Evolutionary conservation across 768 basidiomycete species (phyloP).

Genomic region (Polyporus arcularius): DNA sequence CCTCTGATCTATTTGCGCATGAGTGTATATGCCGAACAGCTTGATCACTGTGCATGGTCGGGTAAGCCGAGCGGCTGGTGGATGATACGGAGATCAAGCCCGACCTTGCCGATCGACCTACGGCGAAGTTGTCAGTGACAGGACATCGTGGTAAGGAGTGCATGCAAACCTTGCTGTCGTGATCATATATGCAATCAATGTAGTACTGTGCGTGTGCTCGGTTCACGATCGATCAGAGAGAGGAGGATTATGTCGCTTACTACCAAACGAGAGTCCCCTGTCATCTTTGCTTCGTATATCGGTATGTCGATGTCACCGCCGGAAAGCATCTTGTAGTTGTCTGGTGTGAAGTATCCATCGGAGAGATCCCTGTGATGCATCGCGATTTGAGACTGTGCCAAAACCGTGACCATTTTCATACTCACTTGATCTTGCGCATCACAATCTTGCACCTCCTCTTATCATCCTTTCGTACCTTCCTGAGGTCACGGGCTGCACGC

Average conservation of each 20-base stretch:
- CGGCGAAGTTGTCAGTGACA: too few relatives aligned
- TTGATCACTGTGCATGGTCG: slow-evolving; percentile 37
- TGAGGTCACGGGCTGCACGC: slow-evolving; percentile 51
- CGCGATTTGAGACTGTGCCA: not conserved
- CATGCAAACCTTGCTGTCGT: too few relatives aligned
- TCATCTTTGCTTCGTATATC: slow-evolving; percentile 70
- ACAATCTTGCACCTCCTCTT: slow-evolving; percentile 49
- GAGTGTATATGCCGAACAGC: slow-evolving; percentile 51
- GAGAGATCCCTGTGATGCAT: slow-evolving; percentile 57
- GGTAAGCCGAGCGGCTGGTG: too few relatives aligned
- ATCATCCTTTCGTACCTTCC: slow-evolving; percentile 46
- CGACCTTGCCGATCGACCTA: too few relatives aligned
- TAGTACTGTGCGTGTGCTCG: slow-evolving; percentile 21
- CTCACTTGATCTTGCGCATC: slow-evolving; percentile 67
- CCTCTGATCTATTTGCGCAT: slow-evolving; percentile 43
- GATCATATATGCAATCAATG: slow-evolving; percentile 21
- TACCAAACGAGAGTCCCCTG: slow-evolving; percentile 34
- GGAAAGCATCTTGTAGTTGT: slow-evolving; percentile 65
- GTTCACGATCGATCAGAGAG: slow-evolving; percentile 28
- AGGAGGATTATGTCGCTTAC: slow-evolving; percentile 14
- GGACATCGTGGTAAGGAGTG: too few relatives aligned
- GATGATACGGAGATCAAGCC: too few relatives aligned
- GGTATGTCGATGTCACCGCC: slow-evolving; percentile 48
- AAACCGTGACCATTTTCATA: not conserved
- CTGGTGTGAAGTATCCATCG: slow-evolving; percentile 64